These are phyloP conservation scores for Dryas drummondii DNA, from an alignment of 306 rosid species.

Conservation along the genomic window DNA sequence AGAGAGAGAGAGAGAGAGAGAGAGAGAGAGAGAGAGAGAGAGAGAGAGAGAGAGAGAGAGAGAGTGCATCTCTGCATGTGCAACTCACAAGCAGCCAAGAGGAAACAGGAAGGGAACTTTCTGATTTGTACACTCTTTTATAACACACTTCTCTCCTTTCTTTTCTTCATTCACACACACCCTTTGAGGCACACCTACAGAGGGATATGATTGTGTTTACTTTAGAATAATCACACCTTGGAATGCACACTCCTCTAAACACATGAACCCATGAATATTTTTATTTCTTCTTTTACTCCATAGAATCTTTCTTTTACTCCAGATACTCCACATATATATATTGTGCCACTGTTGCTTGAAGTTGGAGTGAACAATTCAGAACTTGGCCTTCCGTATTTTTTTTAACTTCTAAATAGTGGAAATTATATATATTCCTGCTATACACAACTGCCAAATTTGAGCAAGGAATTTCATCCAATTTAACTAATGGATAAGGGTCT, in stretches of 20 bases:
- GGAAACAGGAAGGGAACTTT: background rate
- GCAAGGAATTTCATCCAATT: too few relatives aligned
- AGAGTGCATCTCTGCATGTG: constrained; percentile 11
- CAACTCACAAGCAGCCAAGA: background rate
- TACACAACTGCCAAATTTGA: too few relatives aligned
- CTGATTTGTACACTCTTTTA: background rate
- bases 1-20: background rate
- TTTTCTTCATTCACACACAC: background rate
- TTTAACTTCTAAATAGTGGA: too few relatives aligned
- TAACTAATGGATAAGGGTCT: too few relatives aligned
- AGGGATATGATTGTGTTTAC: constrained; percentile 13
- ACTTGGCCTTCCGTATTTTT: too few relatives aligned
- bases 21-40: too few relatives aligned
- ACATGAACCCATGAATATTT: background rate
- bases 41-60: background rate
- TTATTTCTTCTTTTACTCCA: background rate
- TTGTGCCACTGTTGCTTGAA: background rate
- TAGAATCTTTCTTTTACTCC: background rate
- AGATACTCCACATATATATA: background rate
- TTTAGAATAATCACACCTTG: background rate
- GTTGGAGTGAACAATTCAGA: too few relatives aligned
- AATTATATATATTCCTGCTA: too few relatives aligned
- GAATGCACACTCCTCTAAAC: background rate
- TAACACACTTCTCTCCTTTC: background rate
- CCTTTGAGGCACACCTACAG: constrained; percentile 12